Conservation (phyloP, 176 grass and related monocot species). For the Elymus sibiricus region DNA sequence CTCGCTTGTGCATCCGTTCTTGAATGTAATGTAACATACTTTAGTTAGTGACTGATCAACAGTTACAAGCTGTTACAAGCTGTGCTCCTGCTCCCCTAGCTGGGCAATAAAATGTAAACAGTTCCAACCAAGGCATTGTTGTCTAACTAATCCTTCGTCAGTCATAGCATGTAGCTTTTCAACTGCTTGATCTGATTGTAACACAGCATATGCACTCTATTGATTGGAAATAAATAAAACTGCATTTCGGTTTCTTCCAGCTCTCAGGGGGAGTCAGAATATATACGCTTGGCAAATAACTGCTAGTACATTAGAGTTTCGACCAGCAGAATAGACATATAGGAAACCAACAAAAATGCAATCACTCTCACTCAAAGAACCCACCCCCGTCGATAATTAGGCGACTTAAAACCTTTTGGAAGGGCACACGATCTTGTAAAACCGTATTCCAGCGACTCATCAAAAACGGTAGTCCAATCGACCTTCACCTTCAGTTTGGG, state of each 20-base stretch:
- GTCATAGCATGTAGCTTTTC: neutral
- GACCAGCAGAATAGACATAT: neutral
- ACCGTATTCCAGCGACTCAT: neutral
- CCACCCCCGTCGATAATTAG: neutral
- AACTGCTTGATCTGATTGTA: neutral
- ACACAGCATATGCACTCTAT: neutral
- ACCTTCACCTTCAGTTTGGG: neutral
- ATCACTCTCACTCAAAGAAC: neutral
- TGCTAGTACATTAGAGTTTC: neutral
- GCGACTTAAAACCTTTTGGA: neutral
- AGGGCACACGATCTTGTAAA: neutral
- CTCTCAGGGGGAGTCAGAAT: neutral
- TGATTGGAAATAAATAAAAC: neutral
- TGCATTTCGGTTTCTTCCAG: neutral
- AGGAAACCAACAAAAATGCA: neutral
- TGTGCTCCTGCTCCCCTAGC: slow-evolving; percentile 6
- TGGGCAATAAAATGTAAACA: slow-evolving; percentile 8
- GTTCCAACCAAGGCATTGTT: neutral
- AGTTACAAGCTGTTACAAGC: slow-evolving; percentile 4
- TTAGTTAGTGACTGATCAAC: neutral
- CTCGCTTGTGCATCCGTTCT: neutral
- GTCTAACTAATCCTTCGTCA: neutral
- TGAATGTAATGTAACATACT: neutral
- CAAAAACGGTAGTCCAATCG: neutral
- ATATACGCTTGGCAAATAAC: neutral